phyloP scores from a whole-genome alignment of 2,329 filamentous ascomycete species.

The Colletotrichum gloeosporioides region DNA sequence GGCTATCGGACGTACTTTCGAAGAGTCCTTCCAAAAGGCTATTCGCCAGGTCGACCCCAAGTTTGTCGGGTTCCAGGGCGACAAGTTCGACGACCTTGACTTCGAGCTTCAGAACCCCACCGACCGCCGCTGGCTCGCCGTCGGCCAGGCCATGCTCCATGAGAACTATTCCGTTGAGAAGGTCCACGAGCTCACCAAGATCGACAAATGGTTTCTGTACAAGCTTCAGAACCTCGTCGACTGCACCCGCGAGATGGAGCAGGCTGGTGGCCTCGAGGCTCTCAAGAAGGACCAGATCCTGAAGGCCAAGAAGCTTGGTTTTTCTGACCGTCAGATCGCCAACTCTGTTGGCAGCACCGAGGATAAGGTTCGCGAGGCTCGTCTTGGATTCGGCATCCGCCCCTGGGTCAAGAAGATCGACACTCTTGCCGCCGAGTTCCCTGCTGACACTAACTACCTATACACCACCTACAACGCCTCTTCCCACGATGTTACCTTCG shows the following conservation, averaged over 20 bases:
- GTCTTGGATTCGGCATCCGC: constrained; percentile 85
- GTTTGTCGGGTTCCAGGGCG: constrained; percentile 92
- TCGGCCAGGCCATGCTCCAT: constrained; percentile 97
- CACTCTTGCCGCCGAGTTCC: constrained; percentile 95
- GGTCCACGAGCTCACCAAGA: constrained; percentile 94
- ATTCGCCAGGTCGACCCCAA: constrained; percentile 95
- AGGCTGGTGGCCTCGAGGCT: constrained; percentile 80
- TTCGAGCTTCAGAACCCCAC: constrained; percentile 90
- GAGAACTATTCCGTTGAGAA: constrained; percentile 93
- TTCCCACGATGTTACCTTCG: constrained; percentile 90
- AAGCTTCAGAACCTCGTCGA: constrained; percentile 98
- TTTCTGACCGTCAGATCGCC: constrained; percentile 96
- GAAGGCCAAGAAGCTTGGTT: constrained; percentile 96
- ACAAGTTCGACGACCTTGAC: constrained; percentile 92
- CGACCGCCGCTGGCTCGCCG: constrained; percentile 95
- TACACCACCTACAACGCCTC: constrained; percentile 98
- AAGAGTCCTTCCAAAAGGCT: constrained; percentile 99
- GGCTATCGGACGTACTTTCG: constrained; percentile 98
- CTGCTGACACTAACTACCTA: constrained; percentile 91
- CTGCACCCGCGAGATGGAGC: constrained; percentile 84
- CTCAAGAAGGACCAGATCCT: constrained; percentile 88
- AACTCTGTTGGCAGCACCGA: constrained; percentile 84
- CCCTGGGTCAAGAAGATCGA: constrained; percentile 99
- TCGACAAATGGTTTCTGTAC: constrained; percentile 99
- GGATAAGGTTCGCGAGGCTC: constrained; percentile 84